Conservation (phyloP, 2,329 filamentous ascomycete species). For the Fusarium xyrophilum region DNA sequence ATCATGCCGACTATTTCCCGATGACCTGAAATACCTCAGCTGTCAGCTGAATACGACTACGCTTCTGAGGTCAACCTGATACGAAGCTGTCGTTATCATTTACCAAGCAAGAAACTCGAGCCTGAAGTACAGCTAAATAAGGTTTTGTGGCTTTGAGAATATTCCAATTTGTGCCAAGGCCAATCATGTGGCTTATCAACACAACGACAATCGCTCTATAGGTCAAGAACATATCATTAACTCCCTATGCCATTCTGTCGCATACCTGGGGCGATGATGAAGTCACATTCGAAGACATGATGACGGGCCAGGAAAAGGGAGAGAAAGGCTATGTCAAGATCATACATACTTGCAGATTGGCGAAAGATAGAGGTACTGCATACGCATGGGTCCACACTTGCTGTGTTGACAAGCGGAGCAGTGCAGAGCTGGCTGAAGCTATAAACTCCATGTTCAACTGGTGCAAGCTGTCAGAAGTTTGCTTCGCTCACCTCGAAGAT, state of each 20-base stretch:
- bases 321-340: not conserved
- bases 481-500: conserved; percentile 4
- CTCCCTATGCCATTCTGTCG: not conserved
- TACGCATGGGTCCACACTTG: conserved; percentile 9
- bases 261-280: not conserved
- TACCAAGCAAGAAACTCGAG: too few species aligned
- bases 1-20: not conserved
- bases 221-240: not conserved
- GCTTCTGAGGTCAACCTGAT: not conserved
- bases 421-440: conserved; percentile 1
- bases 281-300: conserved; percentile 1
- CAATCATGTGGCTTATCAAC: not conserved
- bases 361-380: not conserved
- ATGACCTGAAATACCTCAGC: not conserved
- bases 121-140: not conserved
- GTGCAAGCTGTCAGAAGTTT: not conserved
- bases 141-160: not conserved
- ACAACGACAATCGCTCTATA: not conserved
- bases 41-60: not conserved
- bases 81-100: too few species aligned
- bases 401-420: conserved; percentile 5
- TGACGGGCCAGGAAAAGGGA: fast-evolving
- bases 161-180: fast-evolving
- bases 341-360: not conserved
- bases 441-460: conserved; percentile 9